These are phyloP conservation scores for Parascedosporium putredinis DNA, from an alignment of 2,329 filamentous ascomycete genomes.

Conservation along the genomic window DNA sequence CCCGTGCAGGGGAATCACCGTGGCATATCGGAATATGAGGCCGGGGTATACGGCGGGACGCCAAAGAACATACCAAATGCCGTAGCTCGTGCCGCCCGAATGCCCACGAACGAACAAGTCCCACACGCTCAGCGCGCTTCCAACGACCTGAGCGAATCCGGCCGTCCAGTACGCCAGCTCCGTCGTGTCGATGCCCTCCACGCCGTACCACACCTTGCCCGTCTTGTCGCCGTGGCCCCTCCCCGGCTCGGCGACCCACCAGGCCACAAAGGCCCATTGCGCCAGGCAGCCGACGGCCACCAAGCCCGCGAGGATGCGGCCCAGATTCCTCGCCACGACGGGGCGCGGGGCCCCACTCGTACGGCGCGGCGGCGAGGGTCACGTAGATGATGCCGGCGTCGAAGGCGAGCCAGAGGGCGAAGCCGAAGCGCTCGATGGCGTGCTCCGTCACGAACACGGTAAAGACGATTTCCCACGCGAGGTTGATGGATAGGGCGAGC, in stretches of 20 bases:
- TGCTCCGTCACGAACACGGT: conserved; percentile 34
- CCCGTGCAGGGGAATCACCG: too few species aligned
- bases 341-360: conserved; percentile 29
- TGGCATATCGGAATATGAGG: background rate
- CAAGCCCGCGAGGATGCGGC: conserved; percentile 23
- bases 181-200: conserved; percentile 32
- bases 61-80: conserved; percentile 32
- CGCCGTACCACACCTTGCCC: conserved; percentile 32
- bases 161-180: conserved; percentile 40
- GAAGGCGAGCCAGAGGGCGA: conserved; percentile 36
- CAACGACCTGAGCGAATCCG: conserved; percentile 29
- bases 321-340: conserved; percentile 29
- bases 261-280: conserved; percentile 32
- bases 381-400: conserved; percentile 36
- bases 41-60: background rate
- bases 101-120: conserved; percentile 36
- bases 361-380: conserved; percentile 30
- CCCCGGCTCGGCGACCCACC: conserved; percentile 35
- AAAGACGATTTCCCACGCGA: conserved; percentile 42
- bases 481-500: conserved; percentile 35
- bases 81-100: conserved; percentile 36
- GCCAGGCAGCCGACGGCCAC: conserved; percentile 25
- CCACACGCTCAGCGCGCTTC: conserved; percentile 28
- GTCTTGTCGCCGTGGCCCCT: conserved; percentile 30
- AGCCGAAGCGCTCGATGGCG: conserved; percentile 30